phyloP scores from a whole-genome alignment of 345 rosid genomes.

The Camelina laxa region DNA sequence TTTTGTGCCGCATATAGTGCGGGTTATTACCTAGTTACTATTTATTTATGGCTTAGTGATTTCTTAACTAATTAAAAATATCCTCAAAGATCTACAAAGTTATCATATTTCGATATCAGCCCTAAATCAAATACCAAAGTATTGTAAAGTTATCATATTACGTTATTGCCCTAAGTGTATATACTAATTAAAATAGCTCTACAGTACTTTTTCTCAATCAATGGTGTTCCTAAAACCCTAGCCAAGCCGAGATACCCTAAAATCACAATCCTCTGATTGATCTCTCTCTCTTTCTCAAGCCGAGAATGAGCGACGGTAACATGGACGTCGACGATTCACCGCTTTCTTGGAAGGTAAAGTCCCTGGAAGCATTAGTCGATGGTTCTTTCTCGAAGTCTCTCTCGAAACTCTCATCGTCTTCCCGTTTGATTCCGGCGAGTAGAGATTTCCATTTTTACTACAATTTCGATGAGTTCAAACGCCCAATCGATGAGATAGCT shows the following conservation, averaged over 20 bases:
- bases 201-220: background rate
- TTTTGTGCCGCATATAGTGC: too few relatives aligned
- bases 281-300: conserved; percentile 15
- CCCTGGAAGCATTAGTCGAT: conserved; percentile 47
- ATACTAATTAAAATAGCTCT: background rate
- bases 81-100: too few relatives aligned
- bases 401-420: conserved; percentile 63
- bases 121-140: background rate
- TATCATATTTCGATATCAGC: background rate
- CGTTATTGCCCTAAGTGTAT: background rate
- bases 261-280: conserved; percentile 3
- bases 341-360: conserved; percentile 37
- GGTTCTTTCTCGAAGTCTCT: conserved; percentile 57
- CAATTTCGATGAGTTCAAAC: conserved; percentile 79
- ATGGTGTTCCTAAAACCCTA: conserved; percentile 40
- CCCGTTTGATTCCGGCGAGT: conserved; percentile 62
- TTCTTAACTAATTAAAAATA: too few relatives aligned
- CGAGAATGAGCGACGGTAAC: conserved; percentile 34
- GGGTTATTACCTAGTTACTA: too few relatives aligned
- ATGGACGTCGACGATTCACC: conserved; percentile 46
- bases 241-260: conserved; percentile 21
- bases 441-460: conserved; percentile 82
- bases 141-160: background rate
- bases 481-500: conserved; percentile 56
- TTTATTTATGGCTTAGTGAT: too few relatives aligned